Percentiles rank a stretch among this genome's conserved stretches.
Evolutionary conservation across 495 filamentous ascomycete species (phyloP).

Genomic region (Lasiosphaeris hirsuta): DNA sequence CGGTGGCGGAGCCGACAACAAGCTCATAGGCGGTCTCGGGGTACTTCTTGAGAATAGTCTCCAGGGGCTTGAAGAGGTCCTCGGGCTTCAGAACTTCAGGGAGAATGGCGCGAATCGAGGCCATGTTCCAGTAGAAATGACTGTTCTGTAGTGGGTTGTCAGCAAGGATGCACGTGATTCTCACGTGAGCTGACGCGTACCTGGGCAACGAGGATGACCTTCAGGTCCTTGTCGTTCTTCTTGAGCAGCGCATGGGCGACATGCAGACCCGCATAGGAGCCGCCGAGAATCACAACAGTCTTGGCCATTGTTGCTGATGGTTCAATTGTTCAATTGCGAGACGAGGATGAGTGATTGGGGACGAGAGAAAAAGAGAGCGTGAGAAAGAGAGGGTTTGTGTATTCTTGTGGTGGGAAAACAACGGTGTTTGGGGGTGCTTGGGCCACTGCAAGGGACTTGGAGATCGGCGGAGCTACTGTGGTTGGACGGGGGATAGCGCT

Average conservation of each 20-base stretch:
- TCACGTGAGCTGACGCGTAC: slow-evolving; percentile 26
- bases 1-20: slow-evolving; percentile 38
- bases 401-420: too few species aligned
- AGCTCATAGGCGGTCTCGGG: slow-evolving; percentile 37
- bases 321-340: slow-evolving; percentile 1
- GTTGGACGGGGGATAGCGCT: too few species aligned
- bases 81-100: slow-evolving; percentile 45
- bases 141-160: slow-evolving; percentile 36
- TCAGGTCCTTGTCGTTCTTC: slow-evolving; percentile 38
- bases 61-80: slow-evolving; percentile 45
- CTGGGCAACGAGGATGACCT: slow-evolving; percentile 46
- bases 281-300: slow-evolving; percentile 54
- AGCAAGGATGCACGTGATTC: slow-evolving; percentile 9
- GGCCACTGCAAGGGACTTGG: too few species aligned
- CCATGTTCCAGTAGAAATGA: slow-evolving; percentile 58
- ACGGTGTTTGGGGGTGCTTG: too few species aligned
- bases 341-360: background rate
- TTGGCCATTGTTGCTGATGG: slow-evolving; percentile 28
- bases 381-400: background rate
- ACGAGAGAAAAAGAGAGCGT: background rate
- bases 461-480: too few species aligned
- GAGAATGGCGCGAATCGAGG: slow-evolving; percentile 52
- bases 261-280: slow-evolving; percentile 49
- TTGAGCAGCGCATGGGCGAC: slow-evolving; percentile 54
- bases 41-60: slow-evolving; percentile 38